Conservation (phyloP, 441 rosid genomes). For the Breynia disticha region DNA sequence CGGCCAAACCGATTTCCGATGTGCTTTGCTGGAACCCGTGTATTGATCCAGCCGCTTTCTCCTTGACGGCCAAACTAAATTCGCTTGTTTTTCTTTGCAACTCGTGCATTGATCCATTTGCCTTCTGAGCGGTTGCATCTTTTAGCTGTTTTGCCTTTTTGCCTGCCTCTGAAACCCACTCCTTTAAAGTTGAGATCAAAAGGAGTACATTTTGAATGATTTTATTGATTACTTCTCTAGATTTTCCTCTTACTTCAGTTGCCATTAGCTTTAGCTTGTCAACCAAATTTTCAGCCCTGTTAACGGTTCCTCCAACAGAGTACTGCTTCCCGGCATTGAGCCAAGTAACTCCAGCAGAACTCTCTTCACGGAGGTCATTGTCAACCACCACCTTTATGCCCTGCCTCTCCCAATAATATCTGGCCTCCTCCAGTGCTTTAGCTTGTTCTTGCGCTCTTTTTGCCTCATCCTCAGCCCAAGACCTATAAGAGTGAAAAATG, state of each 20-base stretch:
- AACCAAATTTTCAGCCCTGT: conserved; percentile 51
- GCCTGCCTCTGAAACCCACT: conserved; percentile 26
- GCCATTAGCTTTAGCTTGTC: conserved; percentile 61
- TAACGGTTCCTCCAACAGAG: conserved; percentile 49
- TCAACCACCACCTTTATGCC: conserved; percentile 86
- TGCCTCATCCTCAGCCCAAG: conserved; percentile 96
- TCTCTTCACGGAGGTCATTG: conserved; percentile 61
- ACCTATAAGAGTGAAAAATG: conserved; percentile 30
- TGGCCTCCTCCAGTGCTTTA: conserved; percentile 73
- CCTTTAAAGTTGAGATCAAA: conserved; percentile 38
- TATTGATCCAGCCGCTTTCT: conserved; percentile 28
- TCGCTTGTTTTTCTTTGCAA: conserved; percentile 40
- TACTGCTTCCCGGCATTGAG: conserved; percentile 37
- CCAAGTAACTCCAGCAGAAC: conserved; percentile 52
- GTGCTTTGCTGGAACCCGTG: conserved; percentile 50
- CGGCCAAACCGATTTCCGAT: conserved; percentile 29
- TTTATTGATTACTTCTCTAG: conserved; percentile 40
- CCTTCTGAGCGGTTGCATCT: conserved; percentile 26
- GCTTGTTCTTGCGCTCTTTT: conserved; percentile 80
- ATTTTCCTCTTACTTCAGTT: conserved; percentile 37
- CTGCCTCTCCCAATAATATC: conserved; percentile 74
- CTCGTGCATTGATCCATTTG: conserved; percentile 34
- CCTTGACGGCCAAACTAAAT: conserved; percentile 36
- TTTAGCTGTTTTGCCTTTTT: conserved; percentile 33
- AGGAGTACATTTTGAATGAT: conserved; percentile 36